Base-by-base conservation (phyloP, 2,329 filamentous ascomycete species). In the Ophiostoma himal-ulmi region DNA sequence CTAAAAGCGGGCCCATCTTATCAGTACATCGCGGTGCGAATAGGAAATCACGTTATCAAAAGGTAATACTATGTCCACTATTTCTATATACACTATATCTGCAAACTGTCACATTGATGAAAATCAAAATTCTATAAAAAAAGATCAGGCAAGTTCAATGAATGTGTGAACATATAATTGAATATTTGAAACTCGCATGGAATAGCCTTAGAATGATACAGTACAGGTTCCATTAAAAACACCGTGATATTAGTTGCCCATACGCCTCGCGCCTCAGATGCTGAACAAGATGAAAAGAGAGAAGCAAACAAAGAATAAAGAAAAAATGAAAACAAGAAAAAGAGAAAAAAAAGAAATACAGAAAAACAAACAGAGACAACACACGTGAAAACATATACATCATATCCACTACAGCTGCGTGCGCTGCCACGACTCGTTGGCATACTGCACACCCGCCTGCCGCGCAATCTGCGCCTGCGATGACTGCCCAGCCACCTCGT, bases 401-500 rank as follows among this genome's bases (percentile, higher is more conserved):
- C 57, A 57, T 13, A 57, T 37, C 60, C 60, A 36, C 65, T 67
- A 67, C 65, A 67, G 65, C 67, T 75, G 74, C 34, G 74, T 75
- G 66, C 71, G 73, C 65, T 76, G 74, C 77, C 82, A 82, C 74
- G 82, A 82, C 71, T 80, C 78, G 71, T 77, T 79, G 37, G 82
- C 81, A 71, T 82, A 80, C 70, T 75, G 78, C 62, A 80, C 80
- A 44, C 80, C 82, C 74, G 79, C 79, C 52, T 81, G 78, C 75
- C 79, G 79, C 69, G 83, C 79, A 67, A 75, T 74, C 66, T 75
- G 76, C 11, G 82, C 81, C 72, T 83, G 81, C 4, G 79, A 77
- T 52, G 77, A 30, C 57, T 73, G 70, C 30, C 91, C 91, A 76
- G 91, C 88, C 70, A 91, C 85, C 75, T 93, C 91, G 73, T 90